Evolutionary conservation across 1,284 basidiomycete genomes (phyloP), one percentile per base, ranked within the genome.

Genomic region (Puccinia polysora): DNA sequence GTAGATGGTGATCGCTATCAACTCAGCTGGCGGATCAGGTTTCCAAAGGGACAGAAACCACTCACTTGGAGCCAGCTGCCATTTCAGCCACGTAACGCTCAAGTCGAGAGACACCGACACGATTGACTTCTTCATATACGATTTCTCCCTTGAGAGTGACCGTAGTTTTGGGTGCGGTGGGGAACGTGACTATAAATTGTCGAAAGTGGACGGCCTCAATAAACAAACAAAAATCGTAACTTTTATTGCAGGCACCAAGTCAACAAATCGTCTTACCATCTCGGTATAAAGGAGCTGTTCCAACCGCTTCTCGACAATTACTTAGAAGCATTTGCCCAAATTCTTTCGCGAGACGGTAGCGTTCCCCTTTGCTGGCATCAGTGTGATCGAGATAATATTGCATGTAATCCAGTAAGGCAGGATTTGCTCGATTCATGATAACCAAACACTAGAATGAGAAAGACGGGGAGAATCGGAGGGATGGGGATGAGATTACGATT

Each of bases 371-470:
- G 59, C 84, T 84, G 6, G 90, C 83, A 79, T 94, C 87, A 74
- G 89, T 89, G 64, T 85, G 85, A 80, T 95, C 86, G 79, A 98
- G 92, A 81, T 92, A 85, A 82, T 91, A 96, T 80, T 96, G 89
- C 94, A 97, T 96, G 82, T 96, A 97, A 6, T 83, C 78, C 56
- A 96, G 82, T 77, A 95, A 86, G 74, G 88, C 87, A 12, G 89
- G 89, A 80, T 97, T 95, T 25, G 94, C 94, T 76, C 95, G 88
- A 82, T 97, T 97, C 84, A 98, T 92, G 80, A 98, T 89, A 68
- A 90, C 88, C 76, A 98, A 93, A 83, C 94, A 97, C 73, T 93
- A 89, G 76, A 91, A 91, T n/a, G 32, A 34, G 14, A 56, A 92
- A 80, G 93, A 91, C 71, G 89, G 87, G 76, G 32, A 10, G 23